phyloP scores from a whole-genome alignment of 169 alveolate species.

The Plasmodium vinckei region DNA sequence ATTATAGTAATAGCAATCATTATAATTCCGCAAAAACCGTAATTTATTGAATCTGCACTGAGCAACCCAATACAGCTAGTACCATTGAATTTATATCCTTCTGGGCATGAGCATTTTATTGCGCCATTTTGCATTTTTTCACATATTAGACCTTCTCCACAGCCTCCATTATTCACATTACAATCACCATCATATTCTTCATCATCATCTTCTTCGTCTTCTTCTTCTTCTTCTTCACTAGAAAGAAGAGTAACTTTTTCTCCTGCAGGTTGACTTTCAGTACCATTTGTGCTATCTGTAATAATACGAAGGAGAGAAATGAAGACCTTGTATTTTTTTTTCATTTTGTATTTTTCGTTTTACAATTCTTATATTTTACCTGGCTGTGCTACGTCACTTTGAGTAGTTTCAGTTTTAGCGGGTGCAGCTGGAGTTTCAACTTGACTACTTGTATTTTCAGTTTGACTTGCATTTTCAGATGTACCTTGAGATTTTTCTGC shows the following conservation, averaged over 20 bases:
- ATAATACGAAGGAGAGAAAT: too few species aligned
- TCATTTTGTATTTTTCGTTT: background rate
- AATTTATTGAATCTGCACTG: conserved; percentile 26
- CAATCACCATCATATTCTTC: background rate
- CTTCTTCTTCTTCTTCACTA: conserved; percentile 9
- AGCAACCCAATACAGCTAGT: conserved; percentile 21
- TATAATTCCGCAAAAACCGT: conserved; percentile 15
- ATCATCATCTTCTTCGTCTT: conserved; percentile 19
- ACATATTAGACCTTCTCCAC: conserved; percentile 62
- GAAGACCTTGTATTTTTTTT: background rate
- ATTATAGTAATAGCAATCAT: conserved; percentile 10
- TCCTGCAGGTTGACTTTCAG: background rate
- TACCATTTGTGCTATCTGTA: background rate
- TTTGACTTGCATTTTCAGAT: too few species aligned
- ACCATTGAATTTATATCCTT: conserved; percentile 46
- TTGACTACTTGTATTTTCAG: too few species aligned
- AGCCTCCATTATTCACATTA: conserved; percentile 43
- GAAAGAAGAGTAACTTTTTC: background rate
- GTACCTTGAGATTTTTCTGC: too few species aligned
- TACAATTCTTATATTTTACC: background rate
- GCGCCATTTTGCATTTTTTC: conserved; percentile 11
- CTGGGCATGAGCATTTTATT: conserved; percentile 43
- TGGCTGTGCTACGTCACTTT: background rate
- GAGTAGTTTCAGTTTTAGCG: background rate
- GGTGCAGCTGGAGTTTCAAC: background rate